Evolutionary conservation across 768 basidiomycete genomes (phyloP), one percentile per base, ranked within the genome.

Genomic region (Lactarius psammicola): DNA sequence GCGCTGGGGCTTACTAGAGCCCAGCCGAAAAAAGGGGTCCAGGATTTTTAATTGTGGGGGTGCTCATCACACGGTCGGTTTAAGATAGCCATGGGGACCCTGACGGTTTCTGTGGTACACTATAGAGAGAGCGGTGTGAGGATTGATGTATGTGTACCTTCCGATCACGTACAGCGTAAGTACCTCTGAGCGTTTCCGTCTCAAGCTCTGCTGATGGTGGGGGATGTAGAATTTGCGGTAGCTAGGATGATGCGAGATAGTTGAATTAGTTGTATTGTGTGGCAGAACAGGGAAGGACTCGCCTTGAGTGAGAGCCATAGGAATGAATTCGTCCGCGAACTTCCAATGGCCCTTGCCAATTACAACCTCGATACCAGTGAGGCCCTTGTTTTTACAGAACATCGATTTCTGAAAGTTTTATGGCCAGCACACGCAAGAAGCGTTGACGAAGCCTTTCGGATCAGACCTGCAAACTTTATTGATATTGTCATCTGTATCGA

Each of bases 351-450:
- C 78, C 67, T 80, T n/a, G n/a, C n/a, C n/a, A n/a, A n/a, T n/a
- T n/a, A n/a, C n/a, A n/a, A n/a, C n/a, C n/a, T n/a, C n/a, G 30
- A 87, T 77, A 23, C 81, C 82, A 26, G 86, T 82, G n/a, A 77
- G 70, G 28, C 79, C 79, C 74, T 85, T 85, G 26, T n/a, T 79
- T 78, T 84, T 87, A 65, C 78, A 73, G 3, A 84, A 60, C n/a
- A 59, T 40, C 4, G 69, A 60, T 44, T 56, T 60, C 0, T 60
- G 31, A 36, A 80, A n/a, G 72, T 13, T 77, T 74, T 68, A 77
- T 18, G 89, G 87, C 89, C 90, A 92, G 63, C 82, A 81, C 38
- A 92, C 80, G n/a, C 83, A 81, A 1, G 87, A 85, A 54, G 83
- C 81, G 62, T 79, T 85, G 55, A 82, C 79, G 17, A 81, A 77